Conservation (phyloP, 75 land plant genomes). For the Cunninghamia lanceolata region DNA sequence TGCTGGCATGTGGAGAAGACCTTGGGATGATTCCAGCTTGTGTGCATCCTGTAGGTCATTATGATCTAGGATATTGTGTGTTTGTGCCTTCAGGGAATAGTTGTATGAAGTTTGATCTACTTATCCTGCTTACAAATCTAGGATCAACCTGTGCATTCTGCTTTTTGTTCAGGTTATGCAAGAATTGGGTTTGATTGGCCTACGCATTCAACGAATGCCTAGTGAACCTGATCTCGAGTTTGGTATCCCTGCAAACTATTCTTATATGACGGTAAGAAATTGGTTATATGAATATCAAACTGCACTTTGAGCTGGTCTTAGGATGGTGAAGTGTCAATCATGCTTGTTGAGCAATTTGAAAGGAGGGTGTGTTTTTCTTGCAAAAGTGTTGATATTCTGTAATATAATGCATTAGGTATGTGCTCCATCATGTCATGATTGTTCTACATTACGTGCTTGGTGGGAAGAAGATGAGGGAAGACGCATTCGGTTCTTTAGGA, state of each 20-base stretch:
- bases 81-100: not conserved
- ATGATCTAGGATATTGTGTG: not conserved
- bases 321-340: not conserved
- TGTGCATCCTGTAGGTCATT: slow-evolving; percentile 78
- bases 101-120: not conserved
- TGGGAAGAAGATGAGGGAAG: slow-evolving; percentile 98
- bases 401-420: slow-evolving; percentile 59
- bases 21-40: slow-evolving; percentile 96
- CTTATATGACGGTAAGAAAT: slow-evolving; percentile 81
- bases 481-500: slow-evolving; percentile 50
- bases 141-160: not conserved
- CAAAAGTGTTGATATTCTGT: not conserved
- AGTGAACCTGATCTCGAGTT: slow-evolving; percentile 83
- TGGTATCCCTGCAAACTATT: slow-evolving; percentile 85
- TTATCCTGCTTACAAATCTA: not conserved
- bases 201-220: slow-evolving; percentile 97
- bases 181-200: slow-evolving; percentile 91
- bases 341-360: not conserved
- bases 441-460: slow-evolving; percentile 97
- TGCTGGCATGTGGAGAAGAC: slow-evolving; percentile 99
- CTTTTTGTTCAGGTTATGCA: slow-evolving; percentile 73
- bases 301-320: not conserved
- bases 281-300: not conserved
- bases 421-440: slow-evolving; percentile 99
- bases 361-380: not conserved